Evolutionary conservation across 2,329 filamentous ascomycete species (phyloP), one percentile per base, ranked within the genome.

Genomic region (Ophiocordyceps camponoti-leonardi): DNA sequence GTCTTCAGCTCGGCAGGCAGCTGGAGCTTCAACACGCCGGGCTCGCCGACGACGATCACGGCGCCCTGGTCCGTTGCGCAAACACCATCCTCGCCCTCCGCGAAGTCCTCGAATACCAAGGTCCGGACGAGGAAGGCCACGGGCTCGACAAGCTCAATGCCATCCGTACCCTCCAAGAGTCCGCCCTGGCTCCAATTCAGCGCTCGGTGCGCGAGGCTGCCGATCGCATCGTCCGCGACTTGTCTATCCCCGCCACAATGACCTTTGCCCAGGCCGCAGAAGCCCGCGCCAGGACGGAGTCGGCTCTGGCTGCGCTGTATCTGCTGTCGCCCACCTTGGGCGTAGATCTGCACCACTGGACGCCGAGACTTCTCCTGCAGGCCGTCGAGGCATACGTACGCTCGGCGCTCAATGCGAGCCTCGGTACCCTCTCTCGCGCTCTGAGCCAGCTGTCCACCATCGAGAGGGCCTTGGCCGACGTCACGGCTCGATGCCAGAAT

Each of bases 21-120:
- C 72, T 98, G 12, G 86, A 96, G 59, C 74, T 83, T n/a, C 84
- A 94, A 59, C 74, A 93, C 56, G 68, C 75, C 0, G 87, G 94
- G 60, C 67, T 41, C 45, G 59, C 67, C 49, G 78, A 75, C 50
- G 81, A 86, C 53, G 85, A 92, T 51, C 81, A 88, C 54, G 71
- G 79, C 41, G 82, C 84, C 1, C 73, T 95, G 55, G 77, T 94
- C n/a, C 73, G 86, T 41, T 92, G 86, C 44, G 79, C 85, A 0
- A 78, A 87, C 57, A 88, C 85, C 0, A 67, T 96, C 10, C 59
- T 95, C 7, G 81, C 77, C 13, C 63, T 95, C 39, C 73, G 83
- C 2, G 82, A 86, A 56, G 67, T 93, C 30, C 72, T 92, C 37
- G 72, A 77, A 19, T 77, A 74, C 28, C 76, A 71, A n/a, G 74